Base-by-base conservation (phyloP, 108 stramenopile genomes). In the Skeletonema costatum region DNA sequence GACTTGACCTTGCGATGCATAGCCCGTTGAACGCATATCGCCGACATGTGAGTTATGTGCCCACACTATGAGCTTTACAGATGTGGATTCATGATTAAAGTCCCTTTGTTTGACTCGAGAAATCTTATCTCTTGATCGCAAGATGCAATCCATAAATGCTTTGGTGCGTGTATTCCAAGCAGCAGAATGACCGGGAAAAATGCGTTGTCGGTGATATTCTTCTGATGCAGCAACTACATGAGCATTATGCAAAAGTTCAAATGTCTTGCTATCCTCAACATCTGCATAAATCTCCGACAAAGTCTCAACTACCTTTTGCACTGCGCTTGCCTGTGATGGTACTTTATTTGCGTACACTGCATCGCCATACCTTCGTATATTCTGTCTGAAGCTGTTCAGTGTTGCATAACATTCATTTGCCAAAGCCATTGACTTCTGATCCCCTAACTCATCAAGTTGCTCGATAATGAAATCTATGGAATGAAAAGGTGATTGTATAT, bases 11-110 rank as follows among this genome's bases (percentile, higher is more conserved):
- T 14, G 16, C 10, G 63, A 53, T 16, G 64, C 63, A 33, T 73
- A 66, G 32, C 65, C 72, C 13, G 63, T 65, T 13, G 62, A n/a
- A 25, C 42, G 31, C 72, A 66, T 66, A 65, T 73, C 72, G 25
- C 72, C 72, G 19, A 73, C 64, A 53, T 73, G 72, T 2, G 72
- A 73, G 33, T 73, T 73, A 38, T 73, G 72, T 19, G 72, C 72
- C 72, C 72, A 73, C 10, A 73, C 72, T 33, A 73, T n/a, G 0
- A 73, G 16, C 32, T 41, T 64, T 13, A 13, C 38, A 17, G 65
- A 33, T 36, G 5, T 4, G 3, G 48, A 50, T 50, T 2, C 17
- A 1, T 50, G 17, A 5, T 50, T 19, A n/a, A 19, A 17, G 17
- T 13, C 16, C 31, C 10, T 64, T 3, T 19, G 14, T 21, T 64